phyloP scores from a whole-genome alignment of 176 grass and related monocot species.

The Hyparrhenia diplandra region DNA sequence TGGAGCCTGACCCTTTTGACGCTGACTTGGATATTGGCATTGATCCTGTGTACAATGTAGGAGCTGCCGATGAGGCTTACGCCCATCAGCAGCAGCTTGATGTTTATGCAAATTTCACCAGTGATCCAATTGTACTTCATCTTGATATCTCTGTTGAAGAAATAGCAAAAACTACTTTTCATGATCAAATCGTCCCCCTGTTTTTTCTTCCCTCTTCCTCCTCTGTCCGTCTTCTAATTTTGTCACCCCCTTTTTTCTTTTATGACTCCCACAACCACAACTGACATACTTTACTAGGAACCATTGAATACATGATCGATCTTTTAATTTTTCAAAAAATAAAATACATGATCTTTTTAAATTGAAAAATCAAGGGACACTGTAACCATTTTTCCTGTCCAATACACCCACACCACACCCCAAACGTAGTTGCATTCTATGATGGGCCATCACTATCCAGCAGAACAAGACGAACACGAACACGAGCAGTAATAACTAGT shows the following conservation, averaged over 20 bases:
- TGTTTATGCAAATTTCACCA: not conserved
- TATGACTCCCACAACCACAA: not conserved
- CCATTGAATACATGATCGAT: not conserved
- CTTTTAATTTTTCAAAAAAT: no score
- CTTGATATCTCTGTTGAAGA: not conserved
- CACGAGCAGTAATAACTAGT: not conserved
- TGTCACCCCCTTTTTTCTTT: not conserved
- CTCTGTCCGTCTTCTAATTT: not conserved
- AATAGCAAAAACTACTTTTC: constrained; percentile 6
- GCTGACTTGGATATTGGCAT: not conserved
- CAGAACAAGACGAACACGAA: not conserved
- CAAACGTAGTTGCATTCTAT: not conserved
- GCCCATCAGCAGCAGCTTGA: not conserved
- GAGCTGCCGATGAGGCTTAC: not conserved
- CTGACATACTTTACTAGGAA: not conserved
- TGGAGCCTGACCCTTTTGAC: not conserved
- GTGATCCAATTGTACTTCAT: not conserved
- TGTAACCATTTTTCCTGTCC: not conserved
- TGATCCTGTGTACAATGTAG: constrained; percentile 3
- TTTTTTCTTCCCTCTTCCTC: not conserved
- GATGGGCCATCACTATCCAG: not conserved
- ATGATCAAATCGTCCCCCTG: not conserved
- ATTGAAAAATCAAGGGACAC: not conserved
- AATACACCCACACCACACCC: not conserved
- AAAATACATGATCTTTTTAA: no score